Evolutionary conservation across 768 basidiomycete species (phyloP), one percentile per base, ranked within the genome.

Genomic region (Xerocomus potaroensis): DNA sequence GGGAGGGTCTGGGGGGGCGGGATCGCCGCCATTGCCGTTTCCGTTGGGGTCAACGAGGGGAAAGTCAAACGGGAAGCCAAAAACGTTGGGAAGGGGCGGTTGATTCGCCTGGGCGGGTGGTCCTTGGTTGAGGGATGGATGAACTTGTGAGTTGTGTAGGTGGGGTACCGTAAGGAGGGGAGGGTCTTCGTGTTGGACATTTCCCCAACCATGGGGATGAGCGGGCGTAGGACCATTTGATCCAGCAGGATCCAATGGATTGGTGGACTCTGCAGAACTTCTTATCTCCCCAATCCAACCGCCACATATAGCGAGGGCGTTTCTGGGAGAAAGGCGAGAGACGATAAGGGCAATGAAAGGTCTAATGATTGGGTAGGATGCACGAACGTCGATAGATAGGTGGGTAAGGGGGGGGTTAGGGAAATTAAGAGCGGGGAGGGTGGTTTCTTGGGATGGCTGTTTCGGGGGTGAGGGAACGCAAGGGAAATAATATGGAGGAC

Each of bases 371-470:
- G 60, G 61, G 34, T 48, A 54, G 33, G 51, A 66, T 35, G 57
- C 57, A 39, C 75, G 75, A 0, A 73, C 61, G 52, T 84, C 81
- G 30, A 86, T 49, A 3, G 80, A 68, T 1, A 87, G 68, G 56
- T 80, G 71, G 0, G 65, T 69, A 0, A 87, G 69, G 27, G 67
- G 57, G 2, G 68, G 67, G 5, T 78, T 65, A 14, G 68, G 0
- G 41, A 51, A n/a, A 15, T 45, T 31, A 30, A 52, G 43, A n/a
- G 33, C 30, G 8, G 59, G 54, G 23, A 50, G 43, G 0, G 11
- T 1, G 18, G 4, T 33, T 3, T 51, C 57, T 22, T 41, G 40
- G 18, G 40, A 41, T 26, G 38, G 24, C 23, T 39, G 24, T 15
- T 24, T 31, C 4, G 9, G 43, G 16, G 15, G 22, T 31, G 42